These are phyloP conservation scores for Lentinus brumalis DNA, from an alignment of 768 basidiomycete species.

Conservation along the genomic window DNA sequence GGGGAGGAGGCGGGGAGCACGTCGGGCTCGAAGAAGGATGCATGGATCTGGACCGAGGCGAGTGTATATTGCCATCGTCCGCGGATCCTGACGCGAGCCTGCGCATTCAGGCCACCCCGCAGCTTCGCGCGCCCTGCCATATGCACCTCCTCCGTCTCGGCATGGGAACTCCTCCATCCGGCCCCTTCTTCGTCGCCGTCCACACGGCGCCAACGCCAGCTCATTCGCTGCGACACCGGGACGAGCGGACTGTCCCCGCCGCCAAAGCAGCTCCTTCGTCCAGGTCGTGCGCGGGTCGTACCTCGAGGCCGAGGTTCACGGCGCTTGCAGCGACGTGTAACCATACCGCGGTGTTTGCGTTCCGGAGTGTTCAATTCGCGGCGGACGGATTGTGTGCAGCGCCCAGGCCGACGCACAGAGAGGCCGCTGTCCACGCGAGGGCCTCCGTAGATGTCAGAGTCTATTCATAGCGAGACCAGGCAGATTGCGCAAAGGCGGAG, in stretches of 20 bases:
- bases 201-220: background rate
- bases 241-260: slow-evolving; percentile 12
- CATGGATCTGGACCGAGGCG: background rate
- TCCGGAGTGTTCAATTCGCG: too few relatives aligned
- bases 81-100: slow-evolving; percentile 14
- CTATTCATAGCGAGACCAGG: background rate
- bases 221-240: slow-evolving; percentile 4
- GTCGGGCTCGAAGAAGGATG: background rate
- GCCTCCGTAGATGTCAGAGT: background rate
- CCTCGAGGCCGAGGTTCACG: background rate
- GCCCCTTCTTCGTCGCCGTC: background rate
- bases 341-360: too few relatives aligned
- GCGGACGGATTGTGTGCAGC: too few relatives aligned
- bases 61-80: background rate
- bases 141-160: background rate
- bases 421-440: too few relatives aligned
- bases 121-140: background rate
- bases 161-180: slow-evolving; percentile 8
- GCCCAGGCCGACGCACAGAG: too few relatives aligned
- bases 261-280: background rate
- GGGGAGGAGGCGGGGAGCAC: background rate
- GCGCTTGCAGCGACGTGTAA: too few relatives aligned
- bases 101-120: background rate
- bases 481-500: background rate
- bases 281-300: background rate